Base-by-base conservation (phyloP, 345 rosid genomes). In the Adansonia digitata region DNA sequence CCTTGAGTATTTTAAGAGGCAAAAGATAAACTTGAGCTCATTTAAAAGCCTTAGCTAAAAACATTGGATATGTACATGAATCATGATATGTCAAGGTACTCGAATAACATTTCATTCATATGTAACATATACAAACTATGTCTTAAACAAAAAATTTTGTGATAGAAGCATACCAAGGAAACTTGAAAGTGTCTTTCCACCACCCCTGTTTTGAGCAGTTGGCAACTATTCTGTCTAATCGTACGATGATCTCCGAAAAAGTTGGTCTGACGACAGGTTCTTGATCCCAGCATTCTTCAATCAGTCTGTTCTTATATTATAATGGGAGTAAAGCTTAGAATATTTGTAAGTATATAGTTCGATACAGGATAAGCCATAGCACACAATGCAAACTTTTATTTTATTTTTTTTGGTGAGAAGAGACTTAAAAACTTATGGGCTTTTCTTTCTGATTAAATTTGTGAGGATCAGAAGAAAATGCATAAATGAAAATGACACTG, bases 171-270 rank as follows among this genome's bases (percentile, higher is more conserved):
- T 93, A 95, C 99, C 99, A 95, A 40, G 95, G 95, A 82, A 94
- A 89, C 89, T 89, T 94, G 79, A 94, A 92, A 24, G 97, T 84
- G 69, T 94, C 97, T 79, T 91, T 94, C 98, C 97, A 94, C 98
- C 92, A 85, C 60, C 95, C 95, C 4, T 89, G 97, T 79, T 86
- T 92, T 57, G 97, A 88, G 79, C 97, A 86, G 66, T 82, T 85
- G 55, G 81, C 78, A 65, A 86, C 86, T 74, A 94, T 86, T 76
- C 51, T 91, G 77, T 90, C 92, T 81, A 94, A 81, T 45, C 97
- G 90, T 31, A 89, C 87, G 13, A 94, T 91, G 77, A 92, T 90
- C 80, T 94, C 95, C 1, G 94, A 84, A 75, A 92, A 94, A 10
- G 80, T 83, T 39, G 98, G 98, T 78, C 98, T 86, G 13, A 77